Evolutionary conservation across 192 early-diverging fungal genomes (phyloP), one percentile per base, ranked within the genome.

Genomic region (Chytriomyces sp.): DNA sequence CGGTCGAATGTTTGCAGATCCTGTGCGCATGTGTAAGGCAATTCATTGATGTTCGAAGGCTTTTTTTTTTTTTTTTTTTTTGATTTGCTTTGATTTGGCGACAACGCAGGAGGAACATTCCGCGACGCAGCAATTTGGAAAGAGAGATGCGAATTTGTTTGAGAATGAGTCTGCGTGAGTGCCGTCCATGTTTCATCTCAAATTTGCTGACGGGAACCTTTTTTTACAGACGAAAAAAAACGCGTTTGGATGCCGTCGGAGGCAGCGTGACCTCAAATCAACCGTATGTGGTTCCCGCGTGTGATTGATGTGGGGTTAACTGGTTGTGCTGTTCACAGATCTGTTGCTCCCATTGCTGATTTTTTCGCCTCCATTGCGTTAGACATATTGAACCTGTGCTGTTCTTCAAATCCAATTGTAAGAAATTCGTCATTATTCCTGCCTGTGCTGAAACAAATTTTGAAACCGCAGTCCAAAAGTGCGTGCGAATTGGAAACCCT

Each of bases 361-460:
- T 46, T 67, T 11, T 13, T 69, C 13, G 26, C 11, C 35, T n/a
- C 18, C 0, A 26, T 53, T 53, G 68, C 68, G 1, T 43, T 69
- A 10, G 68, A 53, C 6, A 69, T 67, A 23, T 46, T 67, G 65
- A 45, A 45, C 46, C 46, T 45, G 13, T 67, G 28, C 28, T 35
- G 1, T 35, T 35, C 28, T 35, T 35, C 28, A 35, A 35, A 0
- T 35, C 28, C 28, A 35, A 35, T 35, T 35, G 28, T 35, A 35
- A 35, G 28, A 1, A 35, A 35, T 35, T 0, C 28, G 28, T 35
- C 28, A 35, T 35, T 35, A 35, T 35, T 35, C 28, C 28, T 35
- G 28, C 28, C 28, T 35, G 28, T 35, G 28, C 28, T 35, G 28
- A 35, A 35, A 35, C 28, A 35, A 35, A 35, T 35, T 2, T 35